Conservation (phyloP, 768 basidiomycete genomes). For the Lactarius akahatsu region DNA sequence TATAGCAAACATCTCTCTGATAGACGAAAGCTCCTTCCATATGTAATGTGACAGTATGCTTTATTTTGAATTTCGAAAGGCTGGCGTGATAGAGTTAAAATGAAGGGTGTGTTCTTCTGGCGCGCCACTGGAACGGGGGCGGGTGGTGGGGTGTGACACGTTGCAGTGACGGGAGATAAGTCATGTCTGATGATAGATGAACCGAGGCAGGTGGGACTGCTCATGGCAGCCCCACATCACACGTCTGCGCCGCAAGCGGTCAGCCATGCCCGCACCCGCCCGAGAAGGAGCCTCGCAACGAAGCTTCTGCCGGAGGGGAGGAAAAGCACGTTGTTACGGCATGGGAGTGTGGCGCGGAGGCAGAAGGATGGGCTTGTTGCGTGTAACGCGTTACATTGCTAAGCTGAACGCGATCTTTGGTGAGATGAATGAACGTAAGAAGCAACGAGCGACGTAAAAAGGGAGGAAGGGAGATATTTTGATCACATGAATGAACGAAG, state of each 20-base stretch:
- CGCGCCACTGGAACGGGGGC: not conserved
- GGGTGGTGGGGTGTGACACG: not conserved
- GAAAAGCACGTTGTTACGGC: not conserved
- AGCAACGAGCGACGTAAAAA: not conserved
- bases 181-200: not conserved
- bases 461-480: not conserved
- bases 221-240: not conserved
- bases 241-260: not conserved
- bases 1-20: not conserved
- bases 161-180: not conserved
- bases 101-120: not conserved
- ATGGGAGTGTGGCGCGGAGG: not conserved
- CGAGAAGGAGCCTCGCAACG: not conserved
- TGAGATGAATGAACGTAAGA: not conserved
- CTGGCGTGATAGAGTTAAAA: not conserved
- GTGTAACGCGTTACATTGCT: slow-evolving; percentile 1
- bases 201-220: not conserved
- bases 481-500: slow-evolving; percentile 1
- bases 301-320: not conserved
- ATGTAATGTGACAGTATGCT: not conserved
- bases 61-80: not conserved
- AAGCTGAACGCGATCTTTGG: not conserved
- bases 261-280: not conserved
- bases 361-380: not conserved
- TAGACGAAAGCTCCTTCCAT: not conserved